Evolutionary conservation across 2,329 filamentous ascomycete species (phyloP).

Genomic region (Hymenoscyphus fructigenus): DNA sequence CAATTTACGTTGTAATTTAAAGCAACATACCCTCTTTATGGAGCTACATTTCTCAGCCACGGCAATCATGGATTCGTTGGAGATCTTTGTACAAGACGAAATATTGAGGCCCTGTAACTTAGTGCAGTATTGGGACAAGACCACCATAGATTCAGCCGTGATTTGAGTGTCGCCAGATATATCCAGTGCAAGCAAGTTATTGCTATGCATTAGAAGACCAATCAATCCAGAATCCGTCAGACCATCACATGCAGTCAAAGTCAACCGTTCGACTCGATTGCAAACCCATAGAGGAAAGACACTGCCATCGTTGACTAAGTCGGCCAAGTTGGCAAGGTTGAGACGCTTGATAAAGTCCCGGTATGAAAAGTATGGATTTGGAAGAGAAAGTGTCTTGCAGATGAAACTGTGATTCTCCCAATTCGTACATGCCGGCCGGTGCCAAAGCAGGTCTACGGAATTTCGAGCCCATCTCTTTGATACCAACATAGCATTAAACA

Average conservation of each 20-base stretch:
- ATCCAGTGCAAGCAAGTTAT: slow-evolving; percentile 82
- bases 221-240: slow-evolving; percentile 83
- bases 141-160: slow-evolving; percentile 75
- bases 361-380: slow-evolving; percentile 83
- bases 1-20: background rate
- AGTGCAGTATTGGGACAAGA: slow-evolving; percentile 77
- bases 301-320: slow-evolving; percentile 82
- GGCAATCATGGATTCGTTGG: slow-evolving; percentile 78
- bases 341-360: slow-evolving; percentile 86
- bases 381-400: slow-evolving; percentile 70
- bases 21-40: slow-evolving; percentile 71
- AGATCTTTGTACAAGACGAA: slow-evolving; percentile 79
- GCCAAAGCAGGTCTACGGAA: slow-evolving; percentile 91
- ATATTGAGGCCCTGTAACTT: slow-evolving; percentile 92
- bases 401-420: slow-evolving; percentile 81
- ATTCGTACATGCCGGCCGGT: slow-evolving; percentile 84
- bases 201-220: slow-evolving; percentile 75
- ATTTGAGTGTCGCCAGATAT: slow-evolving; percentile 79
- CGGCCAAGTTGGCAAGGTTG: slow-evolving; percentile 78
- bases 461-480: slow-evolving; percentile 92
- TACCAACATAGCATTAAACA: slow-evolving; percentile 89
- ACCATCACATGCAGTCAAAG: slow-evolving; percentile 82
- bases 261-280: slow-evolving; percentile 88
- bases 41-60: slow-evolving; percentile 81
- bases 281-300: slow-evolving; percentile 78